Evolutionary conservation across 768 basidiomycete species (phyloP), one percentile per base, ranked within the genome.

Genomic region (Trametes cubensis): DNA sequence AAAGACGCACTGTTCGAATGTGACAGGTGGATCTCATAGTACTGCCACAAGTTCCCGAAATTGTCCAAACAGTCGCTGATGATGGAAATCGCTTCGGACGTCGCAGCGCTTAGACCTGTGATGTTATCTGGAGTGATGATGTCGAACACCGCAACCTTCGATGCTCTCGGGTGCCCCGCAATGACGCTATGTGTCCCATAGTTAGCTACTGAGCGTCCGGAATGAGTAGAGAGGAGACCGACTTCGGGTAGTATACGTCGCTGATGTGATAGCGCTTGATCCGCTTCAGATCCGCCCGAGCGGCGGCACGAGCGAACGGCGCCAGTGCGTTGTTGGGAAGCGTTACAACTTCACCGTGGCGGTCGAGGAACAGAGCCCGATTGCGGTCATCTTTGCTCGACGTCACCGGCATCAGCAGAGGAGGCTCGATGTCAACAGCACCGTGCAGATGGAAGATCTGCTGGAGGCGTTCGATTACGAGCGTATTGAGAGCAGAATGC

Each of bases 371-470:
- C 6, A 85, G 78, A 2, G 89, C 91, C 28, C 87, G 84, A 7
- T 80, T 83, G n/a, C 61, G 56, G 41, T 73, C 72, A 44, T 81
- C 80, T 34, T 87, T 84, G 3, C 80, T 76, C 30, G 86, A 81
- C 50, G 83, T 79, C 2, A 85, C 79, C 0, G 90, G 95, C 72
- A 93, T 84, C 13, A 97, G 78, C n/a, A 95, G 74, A 0, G 94
- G 89, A 0, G 94, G 89, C 66, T 92, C 90, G 74, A 89, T 88
- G 64, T 94, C 86, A 1, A 96, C 85, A 3, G 95, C 95, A 6
- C 95, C 95, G 69, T 95, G 95, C 5, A 95, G 80, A 40, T 88
- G 85, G 74, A 96, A 95, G 18, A 95, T 86, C 2, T 87, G 78
- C 3, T 83, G 79, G 5, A 97, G 77, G 18, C 86, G 85, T 51